Conservation (phyloP, 805 yeast species). For the Saccharomycopsis sp. region DNA sequence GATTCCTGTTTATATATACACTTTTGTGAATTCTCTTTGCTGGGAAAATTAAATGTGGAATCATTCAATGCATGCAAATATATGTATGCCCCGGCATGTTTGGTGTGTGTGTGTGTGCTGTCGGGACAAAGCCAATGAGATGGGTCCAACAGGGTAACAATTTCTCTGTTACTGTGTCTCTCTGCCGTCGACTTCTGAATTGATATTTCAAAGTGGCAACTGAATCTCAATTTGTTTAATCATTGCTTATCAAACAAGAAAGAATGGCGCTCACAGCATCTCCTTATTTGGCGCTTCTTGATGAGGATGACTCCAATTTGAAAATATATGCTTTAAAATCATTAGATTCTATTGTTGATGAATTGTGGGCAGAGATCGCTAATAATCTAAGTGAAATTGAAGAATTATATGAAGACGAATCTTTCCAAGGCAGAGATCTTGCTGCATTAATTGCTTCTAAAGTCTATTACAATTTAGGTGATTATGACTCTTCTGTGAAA, state of each 20-base stretch:
- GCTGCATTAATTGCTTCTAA: conserved; percentile 93
- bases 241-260: neutral
- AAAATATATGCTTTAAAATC: conserved; percentile 81
- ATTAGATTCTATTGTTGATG: conserved; percentile 76
- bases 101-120: too few relatives aligned
- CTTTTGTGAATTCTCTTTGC: too few relatives aligned
- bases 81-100: too few relatives aligned
- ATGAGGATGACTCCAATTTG: conserved; percentile 70
- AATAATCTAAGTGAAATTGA: conserved; percentile 83
- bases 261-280: conserved; percentile 64
- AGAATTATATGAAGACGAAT: conserved; percentile 79
- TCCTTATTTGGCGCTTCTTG: conserved; percentile 81
- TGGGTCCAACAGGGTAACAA: too few relatives aligned
- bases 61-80: too few relatives aligned
- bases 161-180: too few relatives aligned
- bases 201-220: too few relatives aligned
- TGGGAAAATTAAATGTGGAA: too few relatives aligned
- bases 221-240: too few relatives aligned
- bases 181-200: too few relatives aligned
- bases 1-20: too few relatives aligned
- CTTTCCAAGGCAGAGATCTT: conserved; percentile 66
- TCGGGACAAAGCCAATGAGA: too few relatives aligned
- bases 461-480: conserved; percentile 87
- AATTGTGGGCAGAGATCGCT: conserved; percentile 96
- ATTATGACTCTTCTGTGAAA: conserved; percentile 82